Percentiles rank a stretch among this genome's conserved stretches.
These are phyloP conservation scores for Eucalyptus erythrocorys DNA, from an alignment of 345 rosid genomes.

Conservation along the genomic window DNA sequence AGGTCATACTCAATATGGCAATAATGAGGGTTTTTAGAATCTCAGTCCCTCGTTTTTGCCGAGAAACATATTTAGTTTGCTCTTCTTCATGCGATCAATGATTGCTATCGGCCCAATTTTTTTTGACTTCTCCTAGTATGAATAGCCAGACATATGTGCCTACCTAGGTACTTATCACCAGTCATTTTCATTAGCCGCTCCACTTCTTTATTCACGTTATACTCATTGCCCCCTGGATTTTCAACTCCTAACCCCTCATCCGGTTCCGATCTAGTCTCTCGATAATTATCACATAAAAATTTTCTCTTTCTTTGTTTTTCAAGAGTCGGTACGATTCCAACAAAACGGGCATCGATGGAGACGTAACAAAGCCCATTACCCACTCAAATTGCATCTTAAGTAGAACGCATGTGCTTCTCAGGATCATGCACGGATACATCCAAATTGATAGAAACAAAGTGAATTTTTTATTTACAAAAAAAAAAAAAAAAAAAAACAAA, in stretches of 20 bases:
- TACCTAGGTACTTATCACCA: background rate
- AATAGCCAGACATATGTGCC: background rate
- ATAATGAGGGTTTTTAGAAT: background rate
- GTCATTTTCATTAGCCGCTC: background rate
- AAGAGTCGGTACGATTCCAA: background rate
- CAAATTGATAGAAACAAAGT: background rate
- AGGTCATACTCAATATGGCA: background rate
- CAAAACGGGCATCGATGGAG: background rate
- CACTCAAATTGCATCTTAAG: background rate
- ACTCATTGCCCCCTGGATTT: background rate
- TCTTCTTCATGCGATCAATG: background rate
- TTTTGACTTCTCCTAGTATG: background rate
- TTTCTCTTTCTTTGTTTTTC: too few species aligned
- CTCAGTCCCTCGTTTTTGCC: background rate
- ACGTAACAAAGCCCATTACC: background rate
- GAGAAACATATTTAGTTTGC: background rate
- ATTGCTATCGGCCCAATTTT: background rate
- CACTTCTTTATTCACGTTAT: too few species aligned
- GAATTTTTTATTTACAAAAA: too few species aligned
- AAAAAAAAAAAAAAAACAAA: too few species aligned
- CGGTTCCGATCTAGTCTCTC: background rate
- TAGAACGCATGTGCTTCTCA: background rate
- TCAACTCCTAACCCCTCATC: background rate
- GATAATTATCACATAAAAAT: background rate
- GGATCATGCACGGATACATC: background rate